Base-by-base conservation (phyloP, 2,329 filamentous ascomycete genomes). In the Fusarium abutilonis region DNA sequence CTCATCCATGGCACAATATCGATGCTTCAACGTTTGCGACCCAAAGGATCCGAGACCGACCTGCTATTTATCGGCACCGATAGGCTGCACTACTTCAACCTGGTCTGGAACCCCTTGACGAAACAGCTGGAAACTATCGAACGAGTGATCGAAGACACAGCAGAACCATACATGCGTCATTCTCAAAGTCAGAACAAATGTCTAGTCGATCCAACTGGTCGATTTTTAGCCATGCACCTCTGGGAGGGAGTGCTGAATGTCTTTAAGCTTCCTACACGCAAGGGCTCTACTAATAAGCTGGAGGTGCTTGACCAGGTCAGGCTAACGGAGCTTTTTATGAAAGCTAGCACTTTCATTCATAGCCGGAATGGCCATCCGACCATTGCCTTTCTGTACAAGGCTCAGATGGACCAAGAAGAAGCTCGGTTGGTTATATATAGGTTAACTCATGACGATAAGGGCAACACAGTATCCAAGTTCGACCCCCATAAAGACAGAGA, bases 61-160 rank as follows among this genome's bases (percentile, higher is more conserved):
- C 86, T 97, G 60, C 85, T 99, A 59, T 97, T 99, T 73, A 85
- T 99, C 54, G 94, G 93, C 45, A 99, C 95, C 42, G 90, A 97
- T 73, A 87, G 90, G 52, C 90, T 91, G 68, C 89, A 93, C 70
- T 98, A 97, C 78, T 97, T 98, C 75, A 96, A 92, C 2, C 76
- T 97, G 17, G 87, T 84, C 14, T 99, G 95, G 93, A 88, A 97
- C 68, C 71, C 82, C 1, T 76, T 83, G 73, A 79, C 72, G 5
- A 76, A 76, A 17, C 74, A 79, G 54, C 75, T 89, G 3, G 80
- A 84, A 9, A 85, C 82, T 0, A 73, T 83, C 19, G 79, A 83
- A 67, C 78, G 82, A 70, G 69, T 77, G 2, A 83, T 85, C 36
- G 76, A 80, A 36, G 86, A 89, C 60, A 70, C 77, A 2, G 78